Conservation (phyloP, 179 eudicot species). For the Vitellaria paradoxa region DNA sequence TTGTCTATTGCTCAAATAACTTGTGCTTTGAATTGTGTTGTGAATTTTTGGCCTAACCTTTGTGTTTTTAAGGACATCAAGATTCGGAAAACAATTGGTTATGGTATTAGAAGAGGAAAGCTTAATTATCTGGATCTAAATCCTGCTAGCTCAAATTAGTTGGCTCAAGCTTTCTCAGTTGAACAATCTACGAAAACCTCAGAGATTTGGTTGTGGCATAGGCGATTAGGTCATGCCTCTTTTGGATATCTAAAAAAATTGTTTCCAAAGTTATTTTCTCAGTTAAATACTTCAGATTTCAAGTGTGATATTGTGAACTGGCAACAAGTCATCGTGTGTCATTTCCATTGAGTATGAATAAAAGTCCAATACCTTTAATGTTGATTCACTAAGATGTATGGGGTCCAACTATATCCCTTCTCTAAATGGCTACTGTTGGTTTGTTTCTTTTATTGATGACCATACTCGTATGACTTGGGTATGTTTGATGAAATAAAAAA, state of each 20-base stretch:
- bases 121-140: background rate
- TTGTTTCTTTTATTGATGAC: no score
- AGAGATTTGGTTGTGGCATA: background rate
- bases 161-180: background rate
- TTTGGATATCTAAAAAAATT: no score
- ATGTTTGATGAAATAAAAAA: no score
- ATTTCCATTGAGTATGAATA: no score
- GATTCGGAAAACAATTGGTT: background rate
- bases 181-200: background rate
- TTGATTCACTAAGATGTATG: no score
- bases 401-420: no score
- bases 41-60: background rate
- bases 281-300: background rate
- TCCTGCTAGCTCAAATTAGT: background rate
- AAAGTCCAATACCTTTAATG: no score
- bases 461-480: no score
- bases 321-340: no score
- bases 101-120: no score
- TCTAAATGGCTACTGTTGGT: no score
- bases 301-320: background rate
- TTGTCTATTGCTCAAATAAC: background rate
- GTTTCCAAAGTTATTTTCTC: background rate
- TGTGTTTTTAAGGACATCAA: no score
- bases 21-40: background rate
- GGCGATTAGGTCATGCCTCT: background rate